These are phyloP conservation scores for Hypoxylon trugodes DNA, from an alignment of 495 filamentous ascomycete genomes.

Conservation along the genomic window DNA sequence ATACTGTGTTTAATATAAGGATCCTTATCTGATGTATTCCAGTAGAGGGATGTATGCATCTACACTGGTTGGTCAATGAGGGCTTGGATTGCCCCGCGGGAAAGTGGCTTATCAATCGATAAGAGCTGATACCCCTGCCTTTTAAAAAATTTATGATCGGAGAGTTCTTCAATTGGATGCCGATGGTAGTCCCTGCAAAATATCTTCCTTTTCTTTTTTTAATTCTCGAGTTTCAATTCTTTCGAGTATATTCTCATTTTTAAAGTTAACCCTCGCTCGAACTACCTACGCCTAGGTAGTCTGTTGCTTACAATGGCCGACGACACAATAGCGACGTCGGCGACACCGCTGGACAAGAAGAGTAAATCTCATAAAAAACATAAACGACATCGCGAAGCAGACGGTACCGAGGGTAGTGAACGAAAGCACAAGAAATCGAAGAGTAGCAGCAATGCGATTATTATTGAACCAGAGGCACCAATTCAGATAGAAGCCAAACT, in stretches of 20 bases:
- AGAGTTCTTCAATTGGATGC: slow-evolving; percentile 1
- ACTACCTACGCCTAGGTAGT: too few relatives aligned
- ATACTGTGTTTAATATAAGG: too few relatives aligned
- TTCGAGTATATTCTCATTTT: background rate
- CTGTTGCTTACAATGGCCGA: slow-evolving; percentile 12
- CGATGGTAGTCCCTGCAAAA: background rate
- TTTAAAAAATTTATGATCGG: slow-evolving; percentile 29
- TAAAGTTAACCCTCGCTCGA: background rate
- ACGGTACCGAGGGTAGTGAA: slow-evolving; percentile 42
- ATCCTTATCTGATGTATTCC: too few relatives aligned
- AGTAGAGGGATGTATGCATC: too few relatives aligned
- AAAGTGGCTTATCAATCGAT: slow-evolving; percentile 19
- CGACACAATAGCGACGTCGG: background rate
- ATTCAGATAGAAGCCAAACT: slow-evolving; percentile 19
- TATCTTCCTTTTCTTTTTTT: background rate
- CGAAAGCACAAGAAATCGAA: slow-evolving; percentile 55
- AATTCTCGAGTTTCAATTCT: background rate
- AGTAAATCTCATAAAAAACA: slow-evolving; percentile 51
- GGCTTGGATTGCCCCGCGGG: background rate
- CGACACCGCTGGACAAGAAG: slow-evolving; percentile 43
- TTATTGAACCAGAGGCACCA: slow-evolving; percentile 8
- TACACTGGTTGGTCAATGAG: too few relatives aligned
- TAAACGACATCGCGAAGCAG: slow-evolving; percentile 54
- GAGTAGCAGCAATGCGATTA: slow-evolving; percentile 30
- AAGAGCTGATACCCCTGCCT: background rate